Evolutionary conservation across 1,284 basidiomycete species (phyloP), one percentile per base, ranked within the genome.

Genomic region (Phlebopus sp.): DNA sequence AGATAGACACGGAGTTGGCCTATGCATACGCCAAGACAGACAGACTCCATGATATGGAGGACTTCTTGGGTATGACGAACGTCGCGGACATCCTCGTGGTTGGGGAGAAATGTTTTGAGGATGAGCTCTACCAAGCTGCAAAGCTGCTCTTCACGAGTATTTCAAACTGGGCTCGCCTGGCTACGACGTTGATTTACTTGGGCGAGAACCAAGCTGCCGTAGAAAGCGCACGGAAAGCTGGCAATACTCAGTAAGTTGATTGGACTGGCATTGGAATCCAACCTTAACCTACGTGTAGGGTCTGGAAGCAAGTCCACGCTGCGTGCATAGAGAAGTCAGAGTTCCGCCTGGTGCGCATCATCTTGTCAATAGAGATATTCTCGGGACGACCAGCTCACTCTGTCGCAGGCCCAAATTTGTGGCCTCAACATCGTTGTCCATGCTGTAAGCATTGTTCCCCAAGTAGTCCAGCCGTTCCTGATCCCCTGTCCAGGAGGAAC

Each of bases 241-340:
- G 97, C 27, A 99, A 99, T 68, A 99, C 97, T 9, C 93, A 97
- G 88, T 90, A 58, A 59, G 84, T 74, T 15, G 27, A 29, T 27
- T 47, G 35, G 44, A 32, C 21, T 27, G 13, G 17, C 21, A 17
- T 10, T 17, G 10, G 3, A 19, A 25, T 31, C 42, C 38, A 35
- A 39, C 32, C 53, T 41, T 60, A 39, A 60, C 44, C 27, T 8
- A 35, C 42, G 14, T 30, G 4, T 53, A 90, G 89, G 70, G 97
- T 99, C n/a, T 99, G 97, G 97, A 98, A 98, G 74, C 97, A 99
- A 70, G 97, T 99, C 51, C 96, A 99, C 59, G 92, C 94, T 18
- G 97, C 97, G 35, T 99, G 97, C 73, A 85, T 99, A 47, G 94
- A 97, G 76, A 97, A 98, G 76, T 75, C 82, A 55, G 97, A 99